These are phyloP conservation scores for Fusarium buharicum DNA, from an alignment of 2,329 filamentous ascomycete species.

Conservation along the genomic window DNA sequence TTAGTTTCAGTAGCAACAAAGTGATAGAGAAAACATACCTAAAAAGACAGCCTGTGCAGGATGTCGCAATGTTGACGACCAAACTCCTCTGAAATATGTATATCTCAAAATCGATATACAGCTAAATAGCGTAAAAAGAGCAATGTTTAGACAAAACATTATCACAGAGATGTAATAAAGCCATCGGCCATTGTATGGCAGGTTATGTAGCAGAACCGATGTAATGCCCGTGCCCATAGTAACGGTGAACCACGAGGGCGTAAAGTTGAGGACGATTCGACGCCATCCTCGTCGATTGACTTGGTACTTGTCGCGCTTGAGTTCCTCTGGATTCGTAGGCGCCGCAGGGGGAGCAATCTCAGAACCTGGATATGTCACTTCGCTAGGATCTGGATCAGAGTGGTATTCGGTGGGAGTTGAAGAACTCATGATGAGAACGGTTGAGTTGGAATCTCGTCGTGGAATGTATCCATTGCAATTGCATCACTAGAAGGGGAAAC, in stretches of 20 bases:
- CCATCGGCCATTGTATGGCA: conserved; percentile 66
- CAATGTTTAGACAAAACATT: conserved; percentile 66
- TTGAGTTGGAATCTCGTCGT: neutral
- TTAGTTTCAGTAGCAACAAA: conserved; percentile 43
- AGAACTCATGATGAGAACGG: conserved; percentile 13
- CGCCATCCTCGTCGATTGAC: conserved; percentile 27
- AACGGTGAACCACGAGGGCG: conserved; percentile 51
- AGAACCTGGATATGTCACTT: conserved; percentile 14
- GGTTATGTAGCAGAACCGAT: conserved; percentile 65
- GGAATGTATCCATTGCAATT: neutral
- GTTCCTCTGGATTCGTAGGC: conserved; percentile 1
- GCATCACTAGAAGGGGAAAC: neutral
- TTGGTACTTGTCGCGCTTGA: neutral
- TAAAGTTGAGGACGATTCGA: conserved; percentile 23
- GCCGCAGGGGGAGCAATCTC: conserved; percentile 1
- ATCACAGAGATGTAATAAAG: conserved; percentile 65
- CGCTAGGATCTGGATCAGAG: conserved; percentile 14
- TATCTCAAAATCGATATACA: conserved; percentile 66
- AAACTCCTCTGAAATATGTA: conserved; percentile 68
- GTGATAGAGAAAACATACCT: neutral
- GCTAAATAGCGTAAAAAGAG: conserved; percentile 63
- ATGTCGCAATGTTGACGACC: conserved; percentile 68
- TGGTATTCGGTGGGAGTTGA: neutral
- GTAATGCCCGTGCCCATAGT: conserved; percentile 74
- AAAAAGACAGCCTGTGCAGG: conserved; percentile 62